A percentile compares a stretch with the other conserved stretches of the same genome.
phyloP scores from a whole-genome alignment of 192 early-diverging fungal species.

The Coemansia sp. region DNA sequence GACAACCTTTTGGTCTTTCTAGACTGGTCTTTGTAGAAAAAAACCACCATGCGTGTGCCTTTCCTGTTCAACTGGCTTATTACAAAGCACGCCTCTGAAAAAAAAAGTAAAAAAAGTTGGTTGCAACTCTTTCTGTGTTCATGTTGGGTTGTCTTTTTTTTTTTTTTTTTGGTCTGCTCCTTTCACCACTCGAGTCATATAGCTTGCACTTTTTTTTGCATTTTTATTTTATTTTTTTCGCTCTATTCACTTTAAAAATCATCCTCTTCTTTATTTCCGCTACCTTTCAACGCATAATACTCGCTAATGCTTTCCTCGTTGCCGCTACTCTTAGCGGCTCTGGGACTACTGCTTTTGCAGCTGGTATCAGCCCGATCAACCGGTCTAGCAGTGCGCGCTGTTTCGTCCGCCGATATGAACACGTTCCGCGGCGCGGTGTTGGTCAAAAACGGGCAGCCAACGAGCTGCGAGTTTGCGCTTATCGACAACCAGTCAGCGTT shows the following conservation, averaged over 20 bases:
- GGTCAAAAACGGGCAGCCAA: conserved; percentile 32
- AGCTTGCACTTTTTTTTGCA: not conserved
- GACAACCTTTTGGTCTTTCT: not conserved
- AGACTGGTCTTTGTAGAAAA: not conserved
- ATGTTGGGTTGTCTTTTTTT: not conserved
- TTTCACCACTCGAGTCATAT: not conserved
- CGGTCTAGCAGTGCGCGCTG: not conserved
- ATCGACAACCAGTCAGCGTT: conserved; percentile 34
- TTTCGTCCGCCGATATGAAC: conserved; percentile 1
- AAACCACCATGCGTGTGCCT: not conserved
- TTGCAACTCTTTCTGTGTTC: not conserved
- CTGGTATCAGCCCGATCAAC: not conserved
- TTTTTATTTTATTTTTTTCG: not conserved
- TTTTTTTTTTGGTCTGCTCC: not conserved
- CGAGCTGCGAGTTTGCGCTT: conserved; percentile 47
- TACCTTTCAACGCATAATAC: not conserved
- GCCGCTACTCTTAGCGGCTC: not conserved
- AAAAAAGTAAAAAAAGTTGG: not conserved
- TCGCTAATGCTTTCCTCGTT: not conserved
- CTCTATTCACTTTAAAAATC: not conserved
- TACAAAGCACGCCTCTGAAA: not conserved
- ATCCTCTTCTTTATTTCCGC: not conserved
- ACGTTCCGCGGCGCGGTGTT: conserved; percentile 16
- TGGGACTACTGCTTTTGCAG: not conserved
- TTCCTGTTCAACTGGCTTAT: not conserved